A percentile compares a stretch with the other conserved stretches of the same genome.
These are phyloP conservation scores for Vaccinium vitisidaea DNA, from an alignment of 148 eudicot species.

Conservation along the genomic window DNA sequence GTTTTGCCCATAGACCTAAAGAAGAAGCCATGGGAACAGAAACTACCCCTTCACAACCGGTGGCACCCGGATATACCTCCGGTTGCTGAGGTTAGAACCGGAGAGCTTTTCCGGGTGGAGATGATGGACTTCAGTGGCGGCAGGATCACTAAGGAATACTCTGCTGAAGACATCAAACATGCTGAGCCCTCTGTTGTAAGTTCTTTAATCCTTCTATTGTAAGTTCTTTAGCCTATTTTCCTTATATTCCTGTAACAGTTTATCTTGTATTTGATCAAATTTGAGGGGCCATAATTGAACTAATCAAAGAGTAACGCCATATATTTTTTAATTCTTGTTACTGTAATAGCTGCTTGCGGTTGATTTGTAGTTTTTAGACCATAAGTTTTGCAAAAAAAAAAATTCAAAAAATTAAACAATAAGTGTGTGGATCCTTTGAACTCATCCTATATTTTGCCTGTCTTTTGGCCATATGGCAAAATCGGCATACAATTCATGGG, in stretches of 20 bases:
- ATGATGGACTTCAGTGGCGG: slow-evolving; percentile 79
- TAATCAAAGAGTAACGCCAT: background rate
- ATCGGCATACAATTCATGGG: background rate
- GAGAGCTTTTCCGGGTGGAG: slow-evolving; percentile 73
- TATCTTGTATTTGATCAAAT: background rate
- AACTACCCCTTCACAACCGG: slow-evolving; percentile 72
- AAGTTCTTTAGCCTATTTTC: slow-evolving; percentile 12
- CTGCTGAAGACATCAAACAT: slow-evolving; percentile 68
- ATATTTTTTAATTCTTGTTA: too few species aligned
- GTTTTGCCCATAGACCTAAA: slow-evolving; percentile 65
- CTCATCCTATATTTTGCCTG: background rate
- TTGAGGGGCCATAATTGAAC: background rate
- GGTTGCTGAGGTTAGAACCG: slow-evolving; percentile 58
- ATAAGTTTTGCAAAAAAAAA: too few species aligned
- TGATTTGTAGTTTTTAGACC: too few species aligned
- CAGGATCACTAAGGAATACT: slow-evolving; percentile 40
- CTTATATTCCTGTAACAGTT: background rate
- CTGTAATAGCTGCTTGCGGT: too few species aligned
- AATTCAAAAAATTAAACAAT: background rate
- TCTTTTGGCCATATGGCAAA: background rate
- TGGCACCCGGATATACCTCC: slow-evolving; percentile 85
- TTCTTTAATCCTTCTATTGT: slow-evolving; percentile 40
- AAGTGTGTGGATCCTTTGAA: background rate
- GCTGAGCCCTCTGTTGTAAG: slow-evolving; percentile 53
- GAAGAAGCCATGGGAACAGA: slow-evolving; percentile 73